phyloP scores from a whole-genome alignment of 2,329 filamentous ascomycete genomes.

The Xylaria multiplex region DNA sequence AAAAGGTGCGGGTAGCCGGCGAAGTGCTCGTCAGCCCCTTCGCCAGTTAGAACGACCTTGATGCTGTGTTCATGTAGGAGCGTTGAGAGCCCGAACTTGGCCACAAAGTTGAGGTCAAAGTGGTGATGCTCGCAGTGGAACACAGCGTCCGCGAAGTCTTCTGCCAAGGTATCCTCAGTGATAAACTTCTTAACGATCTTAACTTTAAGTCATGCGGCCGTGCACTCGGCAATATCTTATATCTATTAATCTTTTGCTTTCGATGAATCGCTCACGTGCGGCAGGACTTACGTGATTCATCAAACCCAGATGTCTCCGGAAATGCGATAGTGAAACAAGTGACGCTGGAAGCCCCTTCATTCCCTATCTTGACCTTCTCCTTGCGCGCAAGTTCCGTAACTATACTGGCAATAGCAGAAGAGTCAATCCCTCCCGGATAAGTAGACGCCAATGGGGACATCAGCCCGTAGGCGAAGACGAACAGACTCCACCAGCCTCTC shows the following conservation, averaged over 20 bases:
- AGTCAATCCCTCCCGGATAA: constrained; percentile 68
- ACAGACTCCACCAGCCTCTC: constrained; percentile 62
- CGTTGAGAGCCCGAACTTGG: constrained; percentile 57
- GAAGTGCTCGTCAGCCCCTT: constrained; percentile 38
- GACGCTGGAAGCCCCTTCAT: constrained; percentile 47
- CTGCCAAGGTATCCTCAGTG: constrained; percentile 53
- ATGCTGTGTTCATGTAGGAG: constrained; percentile 55
- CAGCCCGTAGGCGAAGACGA: constrained; percentile 63
- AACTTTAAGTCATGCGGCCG: constrained; percentile 55
- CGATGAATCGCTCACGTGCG: too few relatives aligned
- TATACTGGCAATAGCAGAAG: constrained; percentile 66
- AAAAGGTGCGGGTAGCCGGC: constrained; percentile 37
- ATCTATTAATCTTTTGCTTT: background rate
- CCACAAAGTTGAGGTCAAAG: constrained; percentile 59
- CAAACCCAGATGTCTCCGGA: constrained; percentile 57
- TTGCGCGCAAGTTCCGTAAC: constrained; percentile 61
- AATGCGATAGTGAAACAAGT: constrained; percentile 64
- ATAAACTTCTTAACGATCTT: constrained; percentile 52
- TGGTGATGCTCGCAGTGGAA: constrained; percentile 51
- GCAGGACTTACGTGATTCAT: constrained; percentile 54
- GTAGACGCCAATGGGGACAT: constrained; percentile 67
- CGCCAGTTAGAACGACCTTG: constrained; percentile 44
- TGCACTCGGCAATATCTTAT: constrained; percentile 49
- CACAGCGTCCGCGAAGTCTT: constrained; percentile 58
- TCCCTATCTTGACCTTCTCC: constrained; percentile 59